Evolutionary conservation across 352 stramenopile species (phyloP), one percentile per base, ranked within the genome.

Genomic region (Phytophthora europaea): DNA sequence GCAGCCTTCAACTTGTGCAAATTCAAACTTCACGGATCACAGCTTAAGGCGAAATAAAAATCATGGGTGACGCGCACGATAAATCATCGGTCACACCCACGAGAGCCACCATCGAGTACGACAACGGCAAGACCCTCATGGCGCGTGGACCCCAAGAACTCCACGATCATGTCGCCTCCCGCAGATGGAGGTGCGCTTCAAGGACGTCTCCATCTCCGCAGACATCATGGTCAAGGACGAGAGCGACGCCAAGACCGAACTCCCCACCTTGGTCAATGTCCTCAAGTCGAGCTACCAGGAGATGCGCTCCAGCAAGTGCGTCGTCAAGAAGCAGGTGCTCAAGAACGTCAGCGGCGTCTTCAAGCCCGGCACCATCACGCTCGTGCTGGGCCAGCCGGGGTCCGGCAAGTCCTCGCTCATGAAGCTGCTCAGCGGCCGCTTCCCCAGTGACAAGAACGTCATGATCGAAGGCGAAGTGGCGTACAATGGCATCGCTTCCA

Each of bases 171-270:
- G 16, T 80, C 15, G 34, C 73, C n/a, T 57, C 43, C 72, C 70
- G 7, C 68, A 80, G 45, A 70, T 81, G 61, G 73, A 82, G 48
- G 73, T 82, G 45, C 76, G 76, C 18, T 75, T 75, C 54, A 69
- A 48, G 15, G 50, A 68, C 26, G 33, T 68, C 23, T 68, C 61
- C 48, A 52, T 68, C 50, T 36, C 61, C 16, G 61, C 52, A 18
- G 61, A 69, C 61, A 48, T 69, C 36, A 22, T 55, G 3, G 61
- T 69, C 36, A 61, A 62, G 52, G 38, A 69, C 38, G 38, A 59
- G 31, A 63, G 47, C 20, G 26, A 43, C 28, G 23, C 58, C 60
- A 74, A 78, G 61, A 26, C 18, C 20, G 59, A 73, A 23, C 68
- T 82, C 15, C 75, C 75, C 26, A 82, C 75, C 3, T 47, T 82